Base-by-base conservation (phyloP, 192 early-diverging fungal genomes). In the Haplosporangium gracile region DNA sequence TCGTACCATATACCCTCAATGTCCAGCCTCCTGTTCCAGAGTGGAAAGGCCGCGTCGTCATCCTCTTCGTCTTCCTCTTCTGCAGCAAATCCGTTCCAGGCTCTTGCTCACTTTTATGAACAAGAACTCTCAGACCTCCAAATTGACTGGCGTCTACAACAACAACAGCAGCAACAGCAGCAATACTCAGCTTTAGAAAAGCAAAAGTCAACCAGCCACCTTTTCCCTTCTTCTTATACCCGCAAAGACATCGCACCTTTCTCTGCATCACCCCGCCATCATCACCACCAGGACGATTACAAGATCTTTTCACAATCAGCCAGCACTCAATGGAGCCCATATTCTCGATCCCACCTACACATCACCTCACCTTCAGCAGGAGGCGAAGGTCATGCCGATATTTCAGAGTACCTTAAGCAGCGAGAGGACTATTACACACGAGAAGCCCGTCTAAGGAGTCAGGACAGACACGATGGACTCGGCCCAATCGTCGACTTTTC, bases 401-500 rank as follows among this genome's bases (percentile, higher is more conserved):
- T 86, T 39, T 57, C 63, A 11, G 75, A 86, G 24, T 68, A 86
- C 72, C 34, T 86, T 24, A 77, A 36, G 51, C 78, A 81, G 20
- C 84, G 84, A 4, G 79, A 86, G 51, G 84, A 86, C 39, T 86
- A 81, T 53, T 86, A 86, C 29, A 26, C 71, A 1, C 84, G 75
- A 0, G 84, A 86, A 40, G 79, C 84, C 20, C 7, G 18, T 15
- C 20, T 75, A n/a, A 70, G 84, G 49, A 81, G 84, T 40, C 78
- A 53, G 36, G 84, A 86, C 53, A 70, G 75, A 8, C 20, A 81
- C 8, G 84, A 86, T 70, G 84, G 84, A 11, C 57, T 86, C 9
- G 84, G 84, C 20, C 84, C 84, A 0, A 81, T 86, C 49, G 32
- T 86, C 1, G 84, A 86, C 72, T 86, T 78, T 65, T 80, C 78